A percentile compares a stretch with the other conserved stretches of the same genome.
phyloP scores from a whole-genome alignment of 352 stramenopile genomes.

The Phytophthora quininea region DNA sequence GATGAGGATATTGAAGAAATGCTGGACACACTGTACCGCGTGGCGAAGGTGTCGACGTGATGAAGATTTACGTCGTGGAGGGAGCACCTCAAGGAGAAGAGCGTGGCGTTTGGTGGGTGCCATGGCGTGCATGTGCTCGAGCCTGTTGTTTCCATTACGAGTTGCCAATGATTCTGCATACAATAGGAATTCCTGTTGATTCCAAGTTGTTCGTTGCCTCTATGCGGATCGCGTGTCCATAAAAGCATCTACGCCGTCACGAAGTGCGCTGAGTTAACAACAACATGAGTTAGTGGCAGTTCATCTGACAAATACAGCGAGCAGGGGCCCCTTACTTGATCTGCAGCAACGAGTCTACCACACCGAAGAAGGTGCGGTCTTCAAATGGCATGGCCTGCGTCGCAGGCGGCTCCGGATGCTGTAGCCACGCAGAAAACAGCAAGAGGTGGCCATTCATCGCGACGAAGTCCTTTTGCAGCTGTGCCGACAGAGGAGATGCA shows the following conservation, averaged over 20 bases:
- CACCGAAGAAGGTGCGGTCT: constrained; percentile 69
- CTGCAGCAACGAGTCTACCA: constrained; percentile 79
- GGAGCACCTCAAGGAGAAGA: constrained; percentile 6
- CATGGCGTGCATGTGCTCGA: constrained; percentile 3
- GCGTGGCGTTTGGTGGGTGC: constrained; percentile 3
- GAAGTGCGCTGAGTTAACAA: constrained; percentile 47
- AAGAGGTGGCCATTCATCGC: constrained; percentile 62
- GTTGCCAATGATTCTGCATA: constrained; percentile 22
- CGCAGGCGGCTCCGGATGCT: constrained; percentile 73
- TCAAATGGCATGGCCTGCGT: constrained; percentile 72
- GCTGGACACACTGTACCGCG: constrained; percentile 82
- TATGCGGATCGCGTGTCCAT: constrained; percentile 50
- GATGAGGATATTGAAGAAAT: constrained; percentile 88
- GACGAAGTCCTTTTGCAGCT: constrained; percentile 48
- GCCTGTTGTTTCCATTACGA: constrained; percentile 17
- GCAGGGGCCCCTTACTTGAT: constrained; percentile 46
- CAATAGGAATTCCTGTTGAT: constrained; percentile 16
- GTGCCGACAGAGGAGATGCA: constrained; percentile 11
- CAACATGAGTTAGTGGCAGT: constrained; percentile 8
- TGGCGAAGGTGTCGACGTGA: constrained; percentile 60
- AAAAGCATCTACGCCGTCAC: constrained; percentile 67
- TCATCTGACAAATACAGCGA: constrained; percentile 1
- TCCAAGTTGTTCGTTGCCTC: not conserved
- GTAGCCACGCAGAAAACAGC: constrained; percentile 75
- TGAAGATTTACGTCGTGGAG: constrained; percentile 5